Percentiles rank a stretch among this genome's conserved stretches.
Evolutionary conservation across 257 asterid species (phyloP).

Genomic region (Perilla frutescens): DNA sequence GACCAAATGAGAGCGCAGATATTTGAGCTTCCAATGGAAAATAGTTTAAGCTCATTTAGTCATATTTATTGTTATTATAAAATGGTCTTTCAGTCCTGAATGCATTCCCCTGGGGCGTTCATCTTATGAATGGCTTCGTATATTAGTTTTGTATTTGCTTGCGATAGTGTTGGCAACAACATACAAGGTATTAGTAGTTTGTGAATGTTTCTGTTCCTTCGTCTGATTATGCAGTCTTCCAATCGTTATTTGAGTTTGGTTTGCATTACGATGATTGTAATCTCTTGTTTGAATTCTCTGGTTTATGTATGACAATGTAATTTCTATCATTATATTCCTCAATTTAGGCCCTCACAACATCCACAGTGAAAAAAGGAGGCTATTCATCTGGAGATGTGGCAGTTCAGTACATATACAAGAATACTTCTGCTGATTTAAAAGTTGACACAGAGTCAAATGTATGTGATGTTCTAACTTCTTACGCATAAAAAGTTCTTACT

Average conservation of each 20-base stretch:
- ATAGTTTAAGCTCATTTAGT: not conserved
- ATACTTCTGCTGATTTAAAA: conserved; percentile 66
- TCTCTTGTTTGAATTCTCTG: conserved; percentile 18
- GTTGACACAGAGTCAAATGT: conserved; percentile 91
- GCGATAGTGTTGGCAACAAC: conserved; percentile 2
- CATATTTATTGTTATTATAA: not conserved
- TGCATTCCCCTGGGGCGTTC: conserved; percentile 2
- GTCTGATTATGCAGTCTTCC: not conserved
- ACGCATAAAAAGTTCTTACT: not conserved
- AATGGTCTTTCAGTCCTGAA: not conserved
- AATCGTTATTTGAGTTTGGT: not conserved
- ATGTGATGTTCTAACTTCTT: conserved; percentile 33
- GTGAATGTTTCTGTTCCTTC: not conserved
- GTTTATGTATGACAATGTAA: not conserved
- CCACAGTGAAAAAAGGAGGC: conserved; percentile 82
- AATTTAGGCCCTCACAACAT: conserved; percentile 78
- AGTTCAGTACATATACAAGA: conserved; percentile 67
- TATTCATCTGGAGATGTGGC: conserved; percentile 84
- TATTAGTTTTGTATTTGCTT: not conserved
- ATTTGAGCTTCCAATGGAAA: not conserved
- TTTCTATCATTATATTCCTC: not conserved
- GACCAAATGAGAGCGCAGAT: not conserved
- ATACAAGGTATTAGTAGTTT: conserved; percentile 1
- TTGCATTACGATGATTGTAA: not conserved
- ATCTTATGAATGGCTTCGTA: not conserved